Evolutionary conservation across 108 stramenopile species (phyloP), one percentile per base, ranked within the genome.

Genomic region (Nitzschia sp.): DNA sequence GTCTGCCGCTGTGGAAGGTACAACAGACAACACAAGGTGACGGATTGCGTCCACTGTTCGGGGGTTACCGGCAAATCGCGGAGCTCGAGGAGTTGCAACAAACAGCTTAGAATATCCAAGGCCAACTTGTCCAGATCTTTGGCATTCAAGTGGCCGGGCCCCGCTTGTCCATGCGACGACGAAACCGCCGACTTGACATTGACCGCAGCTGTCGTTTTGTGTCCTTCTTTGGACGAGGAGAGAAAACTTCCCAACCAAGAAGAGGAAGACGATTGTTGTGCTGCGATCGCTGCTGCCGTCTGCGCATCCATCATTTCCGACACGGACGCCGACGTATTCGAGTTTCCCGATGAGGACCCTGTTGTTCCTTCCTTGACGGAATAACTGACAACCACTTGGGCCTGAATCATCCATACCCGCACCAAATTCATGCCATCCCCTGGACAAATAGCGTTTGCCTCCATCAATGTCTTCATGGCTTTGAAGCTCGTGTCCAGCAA

Each of bases 391-490:
- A 77, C 81, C 0, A 85, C 86, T 72, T 86, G 81, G 8, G 87
- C 88, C 67, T 90, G 90, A 64, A 89, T 87, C 37, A 69, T 80
- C 81, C 90, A 81, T n/a, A 88, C 90, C 12, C 87, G 76, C 11
- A 84, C 75, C 57, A 94, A 75, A 51, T 89, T 76, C 53, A 78
- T 78, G 40, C 81, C 88, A 72, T 94, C 93, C 1, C 75, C 79
- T 0, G 82, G 77, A 64, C 80, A 80, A n/a, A 94, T 83, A 8
- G 93, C 93, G 74, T 94, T 78, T 46, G 90, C 90, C 57, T 84
- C 70, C 62, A 94, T 70, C 51, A 94, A 65, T 0, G 73, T 69
- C 59, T 84, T 78, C 62, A 94, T 88, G 22, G 80, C 79, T 10
- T 86, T 82, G 51, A 94, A 75, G 17, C 83, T 83, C 17, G 87